A percentile compares a stretch with the other conserved stretches of the same genome.
phyloP scores from a whole-genome alignment of 805 yeast species.

The Tetrapisispora namnaoensis region DNA sequence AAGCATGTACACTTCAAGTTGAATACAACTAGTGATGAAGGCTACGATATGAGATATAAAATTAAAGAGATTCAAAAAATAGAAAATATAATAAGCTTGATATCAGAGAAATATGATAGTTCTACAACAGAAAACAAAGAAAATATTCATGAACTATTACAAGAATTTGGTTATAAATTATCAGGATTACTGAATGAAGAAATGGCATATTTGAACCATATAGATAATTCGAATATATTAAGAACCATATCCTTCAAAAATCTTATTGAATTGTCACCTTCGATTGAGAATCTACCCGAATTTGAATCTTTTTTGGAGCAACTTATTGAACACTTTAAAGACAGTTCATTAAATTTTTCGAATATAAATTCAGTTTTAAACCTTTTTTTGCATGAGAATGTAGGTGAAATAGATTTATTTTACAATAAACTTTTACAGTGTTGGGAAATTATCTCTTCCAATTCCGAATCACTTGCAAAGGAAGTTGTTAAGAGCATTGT shows the following conservation, averaged over 20 bases:
- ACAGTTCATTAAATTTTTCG: slow-evolving; percentile 15
- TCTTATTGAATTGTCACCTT: slow-evolving; percentile 7
- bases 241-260: slow-evolving; percentile 7
- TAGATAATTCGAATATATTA: neutral
- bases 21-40: neutral
- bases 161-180: slow-evolving; percentile 20
- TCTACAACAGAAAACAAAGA: neutral
- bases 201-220: slow-evolving; percentile 7
- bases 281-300: slow-evolving; percentile 16
- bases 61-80: neutral
- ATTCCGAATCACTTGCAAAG: slow-evolving; percentile 13
- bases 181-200: slow-evolving; percentile 18
- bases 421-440: slow-evolving; percentile 22
- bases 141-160: slow-evolving; percentile 13
- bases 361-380: slow-evolving; percentile 8
- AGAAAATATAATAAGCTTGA: neutral
- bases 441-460: slow-evolving; percentile 17
- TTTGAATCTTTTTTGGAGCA: slow-evolving; percentile 21
- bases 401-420: slow-evolving; percentile 13
- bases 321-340: slow-evolving; percentile 17
- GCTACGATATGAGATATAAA: neutral
- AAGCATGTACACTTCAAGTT: neutral
- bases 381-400: slow-evolving; percentile 13
- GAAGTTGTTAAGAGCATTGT: slow-evolving; percentile 14
- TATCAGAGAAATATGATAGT: neutral